A percentile compares a stretch with the other conserved stretches of the same genome.
Conservation (phyloP, 169 alveolate species). For the Cryptosporidium sp. region DNA sequence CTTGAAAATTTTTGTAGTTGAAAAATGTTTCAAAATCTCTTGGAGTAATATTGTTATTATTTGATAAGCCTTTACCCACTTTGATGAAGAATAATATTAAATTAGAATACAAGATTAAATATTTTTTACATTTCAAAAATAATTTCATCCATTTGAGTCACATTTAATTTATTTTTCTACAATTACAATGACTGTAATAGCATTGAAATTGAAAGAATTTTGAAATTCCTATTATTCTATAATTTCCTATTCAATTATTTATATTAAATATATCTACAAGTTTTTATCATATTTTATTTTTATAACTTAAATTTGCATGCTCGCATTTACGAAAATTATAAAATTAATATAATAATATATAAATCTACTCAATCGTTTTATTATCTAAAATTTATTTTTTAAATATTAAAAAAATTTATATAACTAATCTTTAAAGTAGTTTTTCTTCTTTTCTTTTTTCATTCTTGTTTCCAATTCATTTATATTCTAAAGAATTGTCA, state of each 20-base stretch:
- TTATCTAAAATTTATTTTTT: not conserved
- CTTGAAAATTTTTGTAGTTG: not conserved
- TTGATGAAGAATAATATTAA: not conserved
- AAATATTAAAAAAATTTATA: not conserved
- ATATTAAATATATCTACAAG: not conserved
- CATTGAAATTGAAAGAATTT: not conserved
- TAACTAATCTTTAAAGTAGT: slow-evolving; percentile 39
- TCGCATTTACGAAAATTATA: not conserved
- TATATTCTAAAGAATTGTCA: slow-evolving; percentile 17
- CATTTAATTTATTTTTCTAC: not conserved
- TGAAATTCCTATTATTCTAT: not conserved
- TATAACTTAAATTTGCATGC: not conserved
- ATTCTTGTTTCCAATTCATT: slow-evolving; percentile 65
- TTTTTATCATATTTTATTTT: not conserved
- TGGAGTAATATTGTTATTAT: not conserved
- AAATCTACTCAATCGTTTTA: not conserved
- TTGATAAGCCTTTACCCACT: not conserved
- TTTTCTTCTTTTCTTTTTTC: slow-evolving; percentile 49
- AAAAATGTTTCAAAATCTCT: slow-evolving; percentile 1
- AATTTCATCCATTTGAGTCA: slow-evolving; percentile 15
- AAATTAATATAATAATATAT: slow-evolving; percentile 5
- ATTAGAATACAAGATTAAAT: not conserved
- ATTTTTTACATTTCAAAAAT: not conserved
- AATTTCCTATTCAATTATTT: not conserved
- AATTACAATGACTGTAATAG: not conserved